phyloP scores from a whole-genome alignment of 2,329 filamentous ascomycete genomes.

The Fusarium sp. region DNA sequence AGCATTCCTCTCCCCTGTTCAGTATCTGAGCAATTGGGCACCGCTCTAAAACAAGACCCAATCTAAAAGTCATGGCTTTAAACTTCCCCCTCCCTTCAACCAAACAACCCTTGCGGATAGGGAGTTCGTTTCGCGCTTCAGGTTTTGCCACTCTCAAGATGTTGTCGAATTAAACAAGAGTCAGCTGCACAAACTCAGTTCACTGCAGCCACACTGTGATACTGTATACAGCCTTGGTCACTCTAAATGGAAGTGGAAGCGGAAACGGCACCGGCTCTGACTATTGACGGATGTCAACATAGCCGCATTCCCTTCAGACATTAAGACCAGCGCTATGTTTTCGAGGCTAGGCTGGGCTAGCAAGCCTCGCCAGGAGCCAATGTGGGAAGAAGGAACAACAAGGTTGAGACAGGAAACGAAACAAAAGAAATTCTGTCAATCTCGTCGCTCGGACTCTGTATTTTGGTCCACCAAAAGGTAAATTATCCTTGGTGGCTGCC shows the following conservation, averaged over 20 bases:
- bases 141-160: constrained; percentile 22
- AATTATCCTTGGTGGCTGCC: not conserved
- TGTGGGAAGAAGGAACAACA: constrained; percentile 17
- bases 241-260: constrained; percentile 9
- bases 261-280: constrained; percentile 8
- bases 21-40: constrained; percentile 5
- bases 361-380: constrained; percentile 27
- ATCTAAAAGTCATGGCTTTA: constrained; percentile 3
- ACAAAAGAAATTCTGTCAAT: constrained; percentile 15
- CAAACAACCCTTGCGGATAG: not conserved
- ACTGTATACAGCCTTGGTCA: constrained; percentile 26
- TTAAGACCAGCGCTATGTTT: constrained; percentile 18
- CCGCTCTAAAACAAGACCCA: constrained; percentile 9
- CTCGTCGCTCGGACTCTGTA: not conserved
- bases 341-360: constrained; percentile 27
- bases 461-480: not conserved
- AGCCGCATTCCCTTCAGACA: constrained; percentile 32
- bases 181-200: not conserved
- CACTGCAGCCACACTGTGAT: constrained; percentile 10
- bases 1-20: not conserved
- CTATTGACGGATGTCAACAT: constrained; percentile 19
- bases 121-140: not conserved
- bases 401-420: constrained; percentile 34
- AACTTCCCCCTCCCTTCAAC: not conserved
- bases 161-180: constrained; percentile 1